Evolutionary conservation across 345 rosid genomes (phyloP).

Genomic region (Fremontodendron californicum): DNA sequence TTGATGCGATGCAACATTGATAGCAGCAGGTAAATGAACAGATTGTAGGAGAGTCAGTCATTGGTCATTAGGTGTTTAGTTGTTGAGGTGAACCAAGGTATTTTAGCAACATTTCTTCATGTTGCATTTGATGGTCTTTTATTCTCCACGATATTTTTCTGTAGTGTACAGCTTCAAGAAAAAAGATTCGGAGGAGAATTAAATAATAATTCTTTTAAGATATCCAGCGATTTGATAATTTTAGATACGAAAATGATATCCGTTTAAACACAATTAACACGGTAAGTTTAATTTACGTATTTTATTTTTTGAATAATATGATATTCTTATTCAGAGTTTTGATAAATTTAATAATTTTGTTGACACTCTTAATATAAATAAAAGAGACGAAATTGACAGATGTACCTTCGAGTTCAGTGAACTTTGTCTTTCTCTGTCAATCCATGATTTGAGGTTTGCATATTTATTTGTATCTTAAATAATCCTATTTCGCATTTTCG

Average conservation of each 20-base stretch:
- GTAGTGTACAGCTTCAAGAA: background rate
- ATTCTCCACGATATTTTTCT: background rate
- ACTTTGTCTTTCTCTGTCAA: too few relatives aligned
- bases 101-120: background rate
- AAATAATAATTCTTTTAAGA: background rate
- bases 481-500: too few relatives aligned
- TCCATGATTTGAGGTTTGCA: background rate
- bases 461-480: too few relatives aligned
- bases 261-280: too few relatives aligned
- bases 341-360: too few relatives aligned
- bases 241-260: too few relatives aligned
- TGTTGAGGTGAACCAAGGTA: background rate
- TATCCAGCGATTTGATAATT: too few relatives aligned
- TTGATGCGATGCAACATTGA: background rate
- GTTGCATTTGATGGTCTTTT: background rate
- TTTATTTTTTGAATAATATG: too few relatives aligned
- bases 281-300: too few relatives aligned
- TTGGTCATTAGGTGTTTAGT: background rate
- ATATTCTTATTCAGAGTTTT: too few relatives aligned
- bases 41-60: conserved; percentile 2
- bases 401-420: background rate
- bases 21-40: background rate
- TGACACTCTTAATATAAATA: too few relatives aligned
- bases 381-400: too few relatives aligned
- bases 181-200: background rate